Evolutionary conservation across 768 basidiomycete species (phyloP).

Genomic region (Leccinum fibrillosum): DNA sequence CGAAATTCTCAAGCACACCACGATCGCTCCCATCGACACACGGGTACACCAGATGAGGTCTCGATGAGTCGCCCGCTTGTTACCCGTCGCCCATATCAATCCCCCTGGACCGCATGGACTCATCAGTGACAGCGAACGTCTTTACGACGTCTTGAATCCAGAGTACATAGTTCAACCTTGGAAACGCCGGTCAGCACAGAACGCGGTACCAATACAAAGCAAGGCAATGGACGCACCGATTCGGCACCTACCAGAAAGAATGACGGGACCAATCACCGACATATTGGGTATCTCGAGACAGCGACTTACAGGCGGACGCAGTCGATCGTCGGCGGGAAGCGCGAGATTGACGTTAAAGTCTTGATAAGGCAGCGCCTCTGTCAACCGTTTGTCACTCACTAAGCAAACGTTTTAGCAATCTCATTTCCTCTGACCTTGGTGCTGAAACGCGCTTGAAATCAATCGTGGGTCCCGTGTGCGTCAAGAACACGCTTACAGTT

Average conservation of each 20-base stretch:
- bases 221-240: conserved; percentile 44
- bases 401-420: too few relatives aligned
- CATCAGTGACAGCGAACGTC: conserved; percentile 17
- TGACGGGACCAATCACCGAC: too few relatives aligned
- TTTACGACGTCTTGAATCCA: conserved; percentile 75
- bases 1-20: conserved; percentile 61
- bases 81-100: conserved; percentile 62
- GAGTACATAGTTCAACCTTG: conserved; percentile 81
- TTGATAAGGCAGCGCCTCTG: too few relatives aligned
- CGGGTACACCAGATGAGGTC: conserved; percentile 38
- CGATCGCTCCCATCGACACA: conserved; percentile 66
- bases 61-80: conserved; percentile 4
- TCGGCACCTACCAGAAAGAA: conserved; percentile 58
- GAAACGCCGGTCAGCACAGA: neutral
- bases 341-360: too few relatives aligned
- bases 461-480: too few relatives aligned
- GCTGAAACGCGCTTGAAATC: too few relatives aligned
- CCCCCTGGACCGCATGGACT: conserved; percentile 45
- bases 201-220: neutral
- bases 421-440: too few relatives aligned
- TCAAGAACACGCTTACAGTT: too few relatives aligned
- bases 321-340: conserved; percentile 43
- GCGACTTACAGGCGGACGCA: conserved; percentile 80
- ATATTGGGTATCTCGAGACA: neutral
- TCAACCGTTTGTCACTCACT: too few relatives aligned